Evolutionary conservation across 75 land plant genomes (phyloP), one percentile per base, ranked within the genome.

Genomic region (Sequoiadendron giganteum): DNA sequence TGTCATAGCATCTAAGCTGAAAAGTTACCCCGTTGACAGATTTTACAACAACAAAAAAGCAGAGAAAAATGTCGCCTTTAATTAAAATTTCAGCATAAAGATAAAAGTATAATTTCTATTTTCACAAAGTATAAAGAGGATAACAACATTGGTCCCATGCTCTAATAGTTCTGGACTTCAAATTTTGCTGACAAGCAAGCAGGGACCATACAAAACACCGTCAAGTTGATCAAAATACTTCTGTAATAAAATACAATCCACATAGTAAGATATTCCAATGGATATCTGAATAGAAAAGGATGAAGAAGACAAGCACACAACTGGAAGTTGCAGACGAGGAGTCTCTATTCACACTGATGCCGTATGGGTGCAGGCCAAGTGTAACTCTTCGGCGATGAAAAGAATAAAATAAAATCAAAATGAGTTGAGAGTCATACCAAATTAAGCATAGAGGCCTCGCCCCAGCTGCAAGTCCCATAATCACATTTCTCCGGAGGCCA

Each of bases 401-500:
- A 45, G 19, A 3, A 2, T 36, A 85, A 83, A 36, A 42, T 18
- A 68, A 19, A 16, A 21, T 32, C 8, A 7, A 36, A 39, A 79
- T n/a, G 39, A 10, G 56, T 21, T 13, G 43, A 47, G 39, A 85
- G 25, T 79, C 45, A 47, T 92, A 97, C 99, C 88, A 97, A 90
- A 89, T 95, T 93, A 88, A 97, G 97, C 15, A 97, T 39, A 88
- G 97, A 95, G 85, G 96, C 92, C 38, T 87, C 87, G 15, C 87
- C 98, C 99, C 99, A 97, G 88, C 92, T 89, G 89, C 99, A 97
- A 73, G 90, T 90, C 6, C 98, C 99, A 87, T 96, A 96, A 52
- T 95, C 95, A 89, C 99, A 97, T 70, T 97, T 94, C 88, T 93
- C 93, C 43, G 93, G 95, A 52, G 99, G 99, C 97, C 98, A 97